phyloP scores from a whole-genome alignment of 2,329 filamentous ascomycete species.

The Fonsecaea pedrosoi region DNA sequence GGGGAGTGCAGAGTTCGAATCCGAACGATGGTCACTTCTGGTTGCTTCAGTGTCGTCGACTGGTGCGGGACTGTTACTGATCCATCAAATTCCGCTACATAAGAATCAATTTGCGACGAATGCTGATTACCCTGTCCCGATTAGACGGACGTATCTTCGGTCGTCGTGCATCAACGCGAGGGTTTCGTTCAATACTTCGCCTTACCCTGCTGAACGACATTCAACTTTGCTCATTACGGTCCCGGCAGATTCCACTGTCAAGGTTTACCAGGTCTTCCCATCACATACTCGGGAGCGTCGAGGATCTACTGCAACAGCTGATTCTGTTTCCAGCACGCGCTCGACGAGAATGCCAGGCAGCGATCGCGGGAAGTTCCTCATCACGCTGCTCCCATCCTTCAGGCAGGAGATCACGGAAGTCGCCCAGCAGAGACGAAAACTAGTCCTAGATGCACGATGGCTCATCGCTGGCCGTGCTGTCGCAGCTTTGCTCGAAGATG shows the following conservation, averaged over 20 bases:
- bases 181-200: slow-evolving; percentile 61
- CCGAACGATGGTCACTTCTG: slow-evolving; percentile 52
- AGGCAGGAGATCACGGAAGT: slow-evolving; percentile 42
- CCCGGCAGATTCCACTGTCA: slow-evolving; percentile 58
- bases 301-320: slow-evolving; percentile 44
- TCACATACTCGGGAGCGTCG: slow-evolving; percentile 42
- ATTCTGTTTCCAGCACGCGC: slow-evolving; percentile 37
- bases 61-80: slow-evolving; percentile 52
- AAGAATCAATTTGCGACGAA: slow-evolving; percentile 41
- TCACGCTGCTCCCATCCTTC: slow-evolving; percentile 53
- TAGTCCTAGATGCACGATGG: slow-evolving; percentile 55
- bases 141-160: slow-evolving; percentile 56
- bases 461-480: slow-evolving; percentile 53
- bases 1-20: slow-evolving; percentile 26
- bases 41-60: slow-evolving; percentile 56
- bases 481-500: slow-evolving; percentile 54
- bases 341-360: slow-evolving; percentile 37
- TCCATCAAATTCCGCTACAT: slow-evolving; percentile 52
- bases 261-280: slow-evolving; percentile 63
- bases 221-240: slow-evolving; percentile 63
- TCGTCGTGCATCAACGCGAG: slow-evolving; percentile 54
- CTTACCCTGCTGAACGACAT: slow-evolving; percentile 60
- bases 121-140: slow-evolving; percentile 51
- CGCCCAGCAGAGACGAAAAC: slow-evolving; percentile 47
- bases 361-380: slow-evolving; percentile 52